A percentile compares a stretch with the other conserved stretches of the same genome.
phyloP scores from a whole-genome alignment of 1,139 yeast species.

The Kurtzmaniella quercitrusa region DNA sequence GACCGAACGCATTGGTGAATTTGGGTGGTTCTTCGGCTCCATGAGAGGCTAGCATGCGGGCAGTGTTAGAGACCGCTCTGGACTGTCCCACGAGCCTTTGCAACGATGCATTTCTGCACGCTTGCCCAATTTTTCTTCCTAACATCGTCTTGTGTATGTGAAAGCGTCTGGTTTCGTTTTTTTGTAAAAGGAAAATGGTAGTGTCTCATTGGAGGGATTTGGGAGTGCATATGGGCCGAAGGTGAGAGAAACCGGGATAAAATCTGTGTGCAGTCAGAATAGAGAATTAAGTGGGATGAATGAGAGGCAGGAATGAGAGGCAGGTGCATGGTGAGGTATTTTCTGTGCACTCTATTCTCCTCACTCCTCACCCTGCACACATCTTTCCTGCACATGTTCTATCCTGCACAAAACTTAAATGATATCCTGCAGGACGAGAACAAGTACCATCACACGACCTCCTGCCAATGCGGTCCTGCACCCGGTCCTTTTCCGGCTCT shows the following conservation, averaged over 20 bases:
- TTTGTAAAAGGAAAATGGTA: constrained; percentile 14
- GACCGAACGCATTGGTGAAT: constrained; percentile 34
- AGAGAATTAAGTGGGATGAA: no score
- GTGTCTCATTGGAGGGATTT: constrained; percentile 17
- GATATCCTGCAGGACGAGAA: no score
- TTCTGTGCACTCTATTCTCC: no score
- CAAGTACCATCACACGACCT: background rate
- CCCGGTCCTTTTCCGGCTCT: no score
- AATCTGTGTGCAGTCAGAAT: no score
- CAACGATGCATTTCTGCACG: constrained; percentile 5
- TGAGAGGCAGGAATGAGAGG: no score
- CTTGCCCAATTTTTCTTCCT: constrained; percentile 8
- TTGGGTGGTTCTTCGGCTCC: constrained; percentile 20
- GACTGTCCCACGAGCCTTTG: constrained; percentile 2
- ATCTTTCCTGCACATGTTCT: no score
- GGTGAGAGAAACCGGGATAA: background rate
- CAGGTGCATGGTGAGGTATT: background rate
- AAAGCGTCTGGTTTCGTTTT: constrained; percentile 4
- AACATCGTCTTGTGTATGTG: constrained; percentile 4
- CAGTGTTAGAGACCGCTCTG: constrained; percentile 1
- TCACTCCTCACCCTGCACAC: no score
- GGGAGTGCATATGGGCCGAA: background rate
- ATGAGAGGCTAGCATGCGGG: constrained; percentile 2
- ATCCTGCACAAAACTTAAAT: no score
- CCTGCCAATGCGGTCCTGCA: background rate